Evolutionary conservation across 495 filamentous ascomycete species (phyloP), one percentile per base, ranked within the genome.

Genomic region (Xylaria palmicola): DNA sequence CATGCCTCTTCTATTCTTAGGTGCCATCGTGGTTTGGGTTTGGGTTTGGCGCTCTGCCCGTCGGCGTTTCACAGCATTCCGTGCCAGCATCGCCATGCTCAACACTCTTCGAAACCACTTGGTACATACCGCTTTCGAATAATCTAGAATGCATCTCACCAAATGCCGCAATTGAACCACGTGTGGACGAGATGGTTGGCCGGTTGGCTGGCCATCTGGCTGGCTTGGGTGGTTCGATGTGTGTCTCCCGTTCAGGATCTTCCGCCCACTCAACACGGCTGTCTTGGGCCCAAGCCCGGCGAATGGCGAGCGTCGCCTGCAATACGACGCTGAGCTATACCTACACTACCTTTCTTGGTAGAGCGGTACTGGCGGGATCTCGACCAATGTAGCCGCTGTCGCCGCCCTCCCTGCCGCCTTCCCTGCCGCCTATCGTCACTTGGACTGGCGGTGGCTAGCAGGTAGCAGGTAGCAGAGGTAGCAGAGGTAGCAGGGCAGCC

Each of bases 161-260:
- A 47, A 55, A 61, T 55, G 49, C 59, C 50, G 50, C 50, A 54
- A 45, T 54, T 48, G 47, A 61, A 53, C 40, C 59, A 61, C 59
- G 55, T 58, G 55, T 58, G 55, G 12, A 20, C 6, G 4, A 15
- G 20, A 36, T 48, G 41, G 55, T 26, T 49, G 55, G 55, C 26
- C 32, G 53, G 48, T 34, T 32, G 48, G 48, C 17, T 34, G 27
- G 29, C 24, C 20, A 17, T 36, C 32, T 13, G 6, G 32, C 32
- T 45, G 41, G 3, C 26, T 40, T 47, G 24, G 41, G 57, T 60
- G 57, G 57, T 60, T 60, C 57, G 57, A 60, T 44, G 57, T 60
- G 37, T 41, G 57, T 26, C 57, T 36, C 32, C 37, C 27, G n/a
- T 29, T 12, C 29, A 4, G n/a, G n/a, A n/a, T n/a, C n/a, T 32